phyloP scores from a whole-genome alignment of 176 grass and related monocot species.

The Oryza longistaminata region DNA sequence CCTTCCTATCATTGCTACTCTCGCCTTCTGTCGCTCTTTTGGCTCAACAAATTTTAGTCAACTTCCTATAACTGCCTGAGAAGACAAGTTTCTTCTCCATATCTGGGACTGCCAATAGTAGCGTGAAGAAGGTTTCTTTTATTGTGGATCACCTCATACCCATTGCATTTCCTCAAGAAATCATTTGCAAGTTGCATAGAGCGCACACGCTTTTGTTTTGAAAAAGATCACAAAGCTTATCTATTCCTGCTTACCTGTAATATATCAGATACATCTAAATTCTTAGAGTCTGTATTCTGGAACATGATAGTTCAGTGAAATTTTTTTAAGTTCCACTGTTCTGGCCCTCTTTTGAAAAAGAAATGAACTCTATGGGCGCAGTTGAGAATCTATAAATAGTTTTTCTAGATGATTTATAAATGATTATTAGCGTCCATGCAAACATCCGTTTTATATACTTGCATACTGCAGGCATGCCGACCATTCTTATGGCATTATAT shows the following conservation, averaged over 20 bases:
- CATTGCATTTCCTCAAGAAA: slow-evolving; percentile 42
- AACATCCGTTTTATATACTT: background rate
- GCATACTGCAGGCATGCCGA: slow-evolving; percentile 11
- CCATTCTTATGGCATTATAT: slow-evolving; percentile 5
- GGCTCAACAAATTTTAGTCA: slow-evolving; percentile 55
- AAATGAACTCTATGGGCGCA: background rate
- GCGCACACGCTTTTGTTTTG: slow-evolving; percentile 36
- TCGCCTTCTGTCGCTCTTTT: slow-evolving; percentile 47
- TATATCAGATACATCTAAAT: slow-evolving; percentile 1
- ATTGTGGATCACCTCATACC: slow-evolving; percentile 32
- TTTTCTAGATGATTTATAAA: background rate
- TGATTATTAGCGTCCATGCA: slow-evolving; percentile 20
- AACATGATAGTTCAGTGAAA: slow-evolving; percentile 20
- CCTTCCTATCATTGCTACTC: slow-evolving; percentile 55
- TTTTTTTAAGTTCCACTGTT: slow-evolving; percentile 7
- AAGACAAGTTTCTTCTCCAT: slow-evolving; percentile 59
- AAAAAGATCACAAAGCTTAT: background rate
- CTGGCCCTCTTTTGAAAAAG: background rate
- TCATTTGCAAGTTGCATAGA: slow-evolving; percentile 22
- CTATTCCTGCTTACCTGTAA: background rate
- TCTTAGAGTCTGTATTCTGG: background rate
- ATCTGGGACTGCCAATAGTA: slow-evolving; percentile 35
- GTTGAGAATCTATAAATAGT: slow-evolving; percentile 18
- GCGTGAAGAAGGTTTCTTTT: slow-evolving; percentile 47
- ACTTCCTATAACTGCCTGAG: slow-evolving; percentile 58